Evolutionary conservation across 1,139 yeast genomes (phyloP), one percentile per base, ranked within the genome.

Genomic region (Scheffersomyces parashehatae): DNA sequence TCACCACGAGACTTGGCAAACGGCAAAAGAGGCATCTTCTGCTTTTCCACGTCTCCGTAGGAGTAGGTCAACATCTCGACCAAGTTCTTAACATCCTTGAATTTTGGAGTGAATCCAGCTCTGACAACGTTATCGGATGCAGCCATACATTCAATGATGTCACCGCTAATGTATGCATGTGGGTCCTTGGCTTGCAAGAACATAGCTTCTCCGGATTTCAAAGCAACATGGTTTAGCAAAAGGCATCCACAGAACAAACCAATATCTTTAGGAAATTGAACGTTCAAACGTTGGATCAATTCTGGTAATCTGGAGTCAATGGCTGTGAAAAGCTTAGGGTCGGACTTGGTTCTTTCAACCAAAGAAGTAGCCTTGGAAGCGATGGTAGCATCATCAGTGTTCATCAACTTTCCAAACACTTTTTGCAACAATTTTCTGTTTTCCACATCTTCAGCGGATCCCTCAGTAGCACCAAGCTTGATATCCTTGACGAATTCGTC

Each of bases 121-220:
- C 99, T 83, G 38, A 93, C 97, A 46, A 93, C 99, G 60, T 93
- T 93, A 65, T 93, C 99, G 34, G 96, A 85, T 10, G 98, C 97
- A 40, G 99, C 99, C 99, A 93, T 93, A 73, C 99, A 95, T 70
- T 93, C 99, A 59, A 93, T 91, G 55, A 93, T 93, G 65, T 93
- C 98, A 53, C 99, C 99, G 43, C 85, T 79, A 52, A 93, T 93
- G 70, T 95, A 93, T 30, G 99, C 99, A 65, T 93, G 99, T 24
- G 98, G 98, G 65, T 90, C 98, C 70, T 90, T 89, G 40, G 99
- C 99, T 64, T 88, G 89, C 64, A 93, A 76, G 63, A 91, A 93
- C 85, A 95, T 89, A 49, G 97, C 98, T 71, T 93, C 96, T 49
- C 99, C 99, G n/a, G 91, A 79, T 33, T 79, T 69, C 58, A 93